These are phyloP conservation scores for Colletotrichum melonis DNA, from an alignment of 2,329 filamentous ascomycete species.

Conservation along the genomic window DNA sequence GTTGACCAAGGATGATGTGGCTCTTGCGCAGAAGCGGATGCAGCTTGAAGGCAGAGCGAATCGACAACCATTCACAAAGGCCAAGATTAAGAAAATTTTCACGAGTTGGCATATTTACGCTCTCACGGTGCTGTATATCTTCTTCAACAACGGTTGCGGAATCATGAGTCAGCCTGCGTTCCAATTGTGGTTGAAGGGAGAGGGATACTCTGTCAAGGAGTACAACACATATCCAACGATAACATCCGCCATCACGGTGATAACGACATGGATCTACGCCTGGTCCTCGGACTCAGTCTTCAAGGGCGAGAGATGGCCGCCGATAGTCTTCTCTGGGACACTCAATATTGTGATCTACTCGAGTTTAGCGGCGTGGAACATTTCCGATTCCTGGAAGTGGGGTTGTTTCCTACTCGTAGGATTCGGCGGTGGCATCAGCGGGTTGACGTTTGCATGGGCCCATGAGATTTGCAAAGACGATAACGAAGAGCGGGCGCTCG, in stretches of 20 bases:
- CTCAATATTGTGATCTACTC: slow-evolving; percentile 54
- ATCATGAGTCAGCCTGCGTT: slow-evolving; percentile 66
- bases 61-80: slow-evolving; percentile 50
- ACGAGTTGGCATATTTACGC: slow-evolving; percentile 73
- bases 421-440: slow-evolving; percentile 60
- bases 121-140: slow-evolving; percentile 68
- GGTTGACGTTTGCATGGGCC: slow-evolving; percentile 60
- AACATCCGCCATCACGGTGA: slow-evolving; percentile 62
- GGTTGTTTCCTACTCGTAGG: slow-evolving; percentile 65
- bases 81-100: slow-evolving; percentile 71
- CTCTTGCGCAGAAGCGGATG: slow-evolving; percentile 53
- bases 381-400: slow-evolving; percentile 70
- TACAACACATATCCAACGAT: slow-evolving; percentile 70
- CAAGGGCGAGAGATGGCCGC: slow-evolving; percentile 70
- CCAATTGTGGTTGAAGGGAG: slow-evolving; percentile 57
- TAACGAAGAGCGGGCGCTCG: slow-evolving; percentile 74
- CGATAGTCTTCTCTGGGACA: slow-evolving; percentile 66
- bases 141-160: slow-evolving; percentile 70
- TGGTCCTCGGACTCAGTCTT: slow-evolving; percentile 74
- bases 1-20: slow-evolving; percentile 49
- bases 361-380: slow-evolving; percentile 55
- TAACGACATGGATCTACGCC: slow-evolving; percentile 71
- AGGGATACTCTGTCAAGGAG: slow-evolving; percentile 54
- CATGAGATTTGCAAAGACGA: slow-evolving; percentile 62
- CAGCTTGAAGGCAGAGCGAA: slow-evolving; percentile 57